phyloP scores from a whole-genome alignment of 129 eudicot species.

The Escallonia herrerae region DNA sequence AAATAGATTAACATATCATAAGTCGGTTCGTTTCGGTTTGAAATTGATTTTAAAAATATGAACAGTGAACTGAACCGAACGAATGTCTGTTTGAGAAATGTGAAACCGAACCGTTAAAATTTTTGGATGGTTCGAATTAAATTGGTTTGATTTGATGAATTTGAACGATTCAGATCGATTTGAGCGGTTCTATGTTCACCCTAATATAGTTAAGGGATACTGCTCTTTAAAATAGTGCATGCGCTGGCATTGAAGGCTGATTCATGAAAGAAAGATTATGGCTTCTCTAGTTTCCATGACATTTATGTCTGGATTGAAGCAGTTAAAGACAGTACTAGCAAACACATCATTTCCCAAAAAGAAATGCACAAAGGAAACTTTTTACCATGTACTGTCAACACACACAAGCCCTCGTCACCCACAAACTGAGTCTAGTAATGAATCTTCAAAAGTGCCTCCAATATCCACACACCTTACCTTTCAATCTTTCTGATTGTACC shows the following conservation, averaged over 20 bases:
- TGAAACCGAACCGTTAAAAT: too few species aligned
- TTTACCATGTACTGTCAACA: conserved; percentile 18
- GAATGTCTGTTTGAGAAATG: too few species aligned
- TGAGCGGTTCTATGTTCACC: too few species aligned
- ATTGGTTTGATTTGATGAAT: too few species aligned
- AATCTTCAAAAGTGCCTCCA: conserved; percentile 11
- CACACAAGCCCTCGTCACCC: conserved; percentile 22
- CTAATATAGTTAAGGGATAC: too few species aligned
- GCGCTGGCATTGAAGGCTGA: neutral
- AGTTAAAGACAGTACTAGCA: conserved; percentile 8
- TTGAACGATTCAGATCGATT: too few species aligned
- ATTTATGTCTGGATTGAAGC: conserved; percentile 2
- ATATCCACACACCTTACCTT: conserved; percentile 7
- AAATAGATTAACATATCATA: too few species aligned
- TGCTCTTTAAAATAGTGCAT: neutral
- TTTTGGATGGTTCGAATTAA: too few species aligned
- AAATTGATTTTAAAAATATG: too few species aligned
- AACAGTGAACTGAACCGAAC: too few species aligned
- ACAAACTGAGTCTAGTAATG: conserved; percentile 16
- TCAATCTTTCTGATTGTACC: conserved; percentile 10
- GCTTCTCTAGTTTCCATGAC: conserved; percentile 3
- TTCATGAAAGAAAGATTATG: neutral
- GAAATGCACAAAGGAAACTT: conserved; percentile 15
- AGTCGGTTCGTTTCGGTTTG: too few species aligned
- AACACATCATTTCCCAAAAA: conserved; percentile 19